Conservation (phyloP, 176 grass and related monocot species). For the Tillandsia fasciculata region DNA sequence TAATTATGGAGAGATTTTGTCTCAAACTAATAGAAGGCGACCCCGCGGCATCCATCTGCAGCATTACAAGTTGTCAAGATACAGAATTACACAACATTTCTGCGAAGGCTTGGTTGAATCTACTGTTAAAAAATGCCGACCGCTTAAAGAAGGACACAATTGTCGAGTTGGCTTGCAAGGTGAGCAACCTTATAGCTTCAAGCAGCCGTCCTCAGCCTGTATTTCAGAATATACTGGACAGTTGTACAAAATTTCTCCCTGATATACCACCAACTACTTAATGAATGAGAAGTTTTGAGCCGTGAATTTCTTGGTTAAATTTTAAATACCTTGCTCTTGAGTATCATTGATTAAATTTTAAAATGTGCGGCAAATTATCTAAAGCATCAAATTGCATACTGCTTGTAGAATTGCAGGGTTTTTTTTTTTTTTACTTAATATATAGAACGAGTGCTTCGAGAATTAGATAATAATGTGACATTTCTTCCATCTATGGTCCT, state of each 20-base stretch:
- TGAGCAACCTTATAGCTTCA: conserved; percentile 31
- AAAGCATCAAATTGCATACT: no score
- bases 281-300: no score
- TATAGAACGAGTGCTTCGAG: no score
- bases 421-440: no score
- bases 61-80: conserved; percentile 43
- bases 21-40: conserved; percentile 66
- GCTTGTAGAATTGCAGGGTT: no score
- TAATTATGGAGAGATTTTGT: conserved; percentile 90
- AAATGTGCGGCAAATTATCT: no score
- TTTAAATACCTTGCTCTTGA: no score
- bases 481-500: no score
- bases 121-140: conserved; percentile 40
- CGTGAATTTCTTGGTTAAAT: no score
- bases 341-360: no score
- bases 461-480: no score
- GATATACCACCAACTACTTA: conserved; percentile 1
- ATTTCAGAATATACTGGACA: conserved; percentile 49
- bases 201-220: conserved; percentile 21
- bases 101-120: conserved; percentile 50
- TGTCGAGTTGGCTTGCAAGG: conserved; percentile 29
- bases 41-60: conserved; percentile 34
- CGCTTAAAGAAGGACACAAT: conserved; percentile 41
- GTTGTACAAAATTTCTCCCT: conserved; percentile 52
- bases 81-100: conserved; percentile 44